phyloP scores from a whole-genome alignment of 371 early-diverging fungal species.

The Homolaphlyctis polyrhiza region DNA sequence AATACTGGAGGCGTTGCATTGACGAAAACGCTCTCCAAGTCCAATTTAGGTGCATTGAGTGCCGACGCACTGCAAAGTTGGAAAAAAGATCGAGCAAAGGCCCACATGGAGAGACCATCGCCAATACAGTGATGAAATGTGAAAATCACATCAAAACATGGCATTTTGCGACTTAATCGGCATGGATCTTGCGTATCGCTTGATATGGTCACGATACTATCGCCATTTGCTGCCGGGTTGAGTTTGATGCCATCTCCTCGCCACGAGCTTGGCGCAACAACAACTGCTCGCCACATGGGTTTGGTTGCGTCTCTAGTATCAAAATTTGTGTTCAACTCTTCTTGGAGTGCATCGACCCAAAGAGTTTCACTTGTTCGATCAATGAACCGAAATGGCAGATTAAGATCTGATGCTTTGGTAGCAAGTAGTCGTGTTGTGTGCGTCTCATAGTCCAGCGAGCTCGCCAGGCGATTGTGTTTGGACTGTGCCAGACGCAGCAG shows the following conservation, averaged over 20 bases:
- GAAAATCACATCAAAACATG: constrained; percentile 34
- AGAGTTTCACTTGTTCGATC: constrained; percentile 9
- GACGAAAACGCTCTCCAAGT: constrained; percentile 20
- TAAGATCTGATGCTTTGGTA: constrained; percentile 26
- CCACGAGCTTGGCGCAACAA: constrained; percentile 17
- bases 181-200: not conserved
- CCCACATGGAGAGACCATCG: constrained; percentile 38
- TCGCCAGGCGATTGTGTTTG: constrained; percentile 22
- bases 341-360: constrained; percentile 16
- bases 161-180: not conserved
- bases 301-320: constrained; percentile 17
- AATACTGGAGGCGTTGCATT: constrained; percentile 26
- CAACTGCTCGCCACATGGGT: constrained; percentile 7
- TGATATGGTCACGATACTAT: not conserved
- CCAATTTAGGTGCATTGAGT: constrained; percentile 18
- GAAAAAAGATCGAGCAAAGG: constrained; percentile 27
- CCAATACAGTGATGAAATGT: constrained; percentile 44
- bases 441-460: constrained; percentile 25
- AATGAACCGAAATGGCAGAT: constrained; percentile 17
- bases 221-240: not conserved
- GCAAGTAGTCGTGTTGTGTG: constrained; percentile 23
- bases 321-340: constrained; percentile 37
- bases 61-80: constrained; percentile 12
- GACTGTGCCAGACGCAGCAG: constrained; percentile 22
- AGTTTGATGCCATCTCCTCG: constrained; percentile 9